Evolutionary conservation across 768 basidiomycete genomes (phyloP), one percentile per base, ranked within the genome.

Genomic region (Pholiota microspora): DNA sequence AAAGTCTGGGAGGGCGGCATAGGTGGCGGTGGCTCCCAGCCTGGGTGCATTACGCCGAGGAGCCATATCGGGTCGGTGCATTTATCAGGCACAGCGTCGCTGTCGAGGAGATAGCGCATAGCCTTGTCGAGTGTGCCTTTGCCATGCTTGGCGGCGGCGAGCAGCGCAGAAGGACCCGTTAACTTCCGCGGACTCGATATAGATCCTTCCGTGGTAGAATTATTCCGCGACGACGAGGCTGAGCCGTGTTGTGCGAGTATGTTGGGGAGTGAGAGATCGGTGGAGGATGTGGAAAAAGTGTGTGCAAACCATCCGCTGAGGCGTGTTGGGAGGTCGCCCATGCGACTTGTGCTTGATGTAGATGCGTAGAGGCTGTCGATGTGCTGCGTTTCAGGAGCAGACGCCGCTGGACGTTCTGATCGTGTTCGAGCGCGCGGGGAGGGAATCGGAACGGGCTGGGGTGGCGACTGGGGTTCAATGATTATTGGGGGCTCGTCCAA

Each of bases 41-140:
- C 91, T 2, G 83, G 79, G 56, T 94, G 93, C 58, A 82, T 78
- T 2, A 93, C 85, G 34, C 94, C 95, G 21, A 97, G 77, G 1
- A 97, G 71, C 94, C 94, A 97, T 25, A 98, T 96, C 0, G 87
- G 81, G 16, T 94, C 91, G 0, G 79, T 64, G 51, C 85, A 94
- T 64, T 80, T 86, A 68, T 97, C 94, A 1, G 90, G 92, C 2
- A 80, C 82, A 15, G 93, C 84, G 69, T 98, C 95, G 60, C 84
- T 83, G 72, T 98, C 95, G 57, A 96, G 78, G n/a, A 98, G 76
- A 71, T 94, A 92, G 42, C 93, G 79, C 77, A 94, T 84, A 2
- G 89, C 91, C 67, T 88, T 89, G 73, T 91, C 89, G 47, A 91
- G 70, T 55, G 88, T 85, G 21, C 85, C 86, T 60, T 86, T 88